These are phyloP conservation scores for Dissoconium aciculare DNA, from an alignment of 2,329 filamentous ascomycete species.

Conservation along the genomic window DNA sequence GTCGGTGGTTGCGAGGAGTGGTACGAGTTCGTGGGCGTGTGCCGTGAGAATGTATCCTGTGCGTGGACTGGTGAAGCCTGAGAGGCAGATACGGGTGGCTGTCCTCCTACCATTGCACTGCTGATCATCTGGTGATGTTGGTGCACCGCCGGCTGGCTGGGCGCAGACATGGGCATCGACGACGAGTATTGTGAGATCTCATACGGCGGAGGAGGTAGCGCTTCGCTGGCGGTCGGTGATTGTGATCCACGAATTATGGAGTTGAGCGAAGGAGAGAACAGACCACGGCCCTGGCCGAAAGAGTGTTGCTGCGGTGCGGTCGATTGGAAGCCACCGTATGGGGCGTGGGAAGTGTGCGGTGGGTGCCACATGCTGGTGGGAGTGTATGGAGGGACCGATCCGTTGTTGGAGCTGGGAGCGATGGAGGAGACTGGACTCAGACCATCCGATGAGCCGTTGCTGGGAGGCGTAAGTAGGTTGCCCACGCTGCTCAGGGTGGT, in stretches of 20 bases:
- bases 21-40: constrained; percentile 47
- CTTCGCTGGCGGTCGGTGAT: constrained; percentile 47
- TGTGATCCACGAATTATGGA: constrained; percentile 39
- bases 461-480: constrained; percentile 48
- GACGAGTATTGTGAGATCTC: constrained; percentile 47
- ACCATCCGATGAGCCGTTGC: constrained; percentile 44
- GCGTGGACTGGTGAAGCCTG: constrained; percentile 40
- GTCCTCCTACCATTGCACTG: constrained; percentile 32
- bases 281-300: constrained; percentile 34
- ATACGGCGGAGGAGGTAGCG: constrained; percentile 51
- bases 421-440: constrained; percentile 46
- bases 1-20: constrained; percentile 45
- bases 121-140: constrained; percentile 31
- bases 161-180: constrained; percentile 42
- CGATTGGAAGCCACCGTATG: constrained; percentile 39
- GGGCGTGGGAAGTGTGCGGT: constrained; percentile 39
- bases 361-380: constrained; percentile 44
- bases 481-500: constrained; percentile 37
- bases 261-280: constrained; percentile 44
- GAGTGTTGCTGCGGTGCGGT: constrained; percentile 30
- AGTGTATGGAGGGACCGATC: constrained; percentile 42
- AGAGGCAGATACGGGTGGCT: constrained; percentile 20
- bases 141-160: constrained; percentile 32
- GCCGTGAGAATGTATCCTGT: constrained; percentile 43
- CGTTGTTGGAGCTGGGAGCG: constrained; percentile 44